Percentiles rank a stretch among this genome's conserved stretches.
These are phyloP conservation scores for Vigna trinervia DNA, from an alignment of 306 rosid species.

Conservation along the genomic window DNA sequence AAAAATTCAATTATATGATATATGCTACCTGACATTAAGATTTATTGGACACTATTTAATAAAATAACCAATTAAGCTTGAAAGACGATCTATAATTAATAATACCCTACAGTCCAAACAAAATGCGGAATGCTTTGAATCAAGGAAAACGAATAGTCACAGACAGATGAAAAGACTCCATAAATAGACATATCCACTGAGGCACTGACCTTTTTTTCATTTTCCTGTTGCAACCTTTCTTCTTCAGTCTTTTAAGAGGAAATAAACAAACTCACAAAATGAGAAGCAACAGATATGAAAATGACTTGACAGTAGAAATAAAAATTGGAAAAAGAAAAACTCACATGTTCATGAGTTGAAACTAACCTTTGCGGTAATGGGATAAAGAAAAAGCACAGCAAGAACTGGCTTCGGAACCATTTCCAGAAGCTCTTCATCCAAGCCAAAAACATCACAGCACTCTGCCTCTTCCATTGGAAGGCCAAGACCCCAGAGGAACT, in stretches of 20 bases:
- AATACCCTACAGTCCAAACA: background rate
- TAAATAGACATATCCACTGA: constrained; percentile 33
- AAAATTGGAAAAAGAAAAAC: background rate
- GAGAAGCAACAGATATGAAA: constrained; percentile 31
- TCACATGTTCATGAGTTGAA: background rate
- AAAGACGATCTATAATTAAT: background rate
- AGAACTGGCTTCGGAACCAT: constrained; percentile 98
- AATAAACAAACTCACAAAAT: constrained; percentile 28
- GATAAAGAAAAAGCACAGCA: constrained; percentile 94
- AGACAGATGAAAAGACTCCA: constrained; percentile 21
- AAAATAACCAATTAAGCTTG: constrained; percentile 18
- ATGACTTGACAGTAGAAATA: background rate
- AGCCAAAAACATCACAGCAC: constrained; percentile 89
- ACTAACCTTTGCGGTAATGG: constrained; percentile 73
- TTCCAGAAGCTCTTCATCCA: constrained; percentile 85
- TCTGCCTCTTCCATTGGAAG: constrained; percentile 72
- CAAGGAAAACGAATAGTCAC: constrained; percentile 2
- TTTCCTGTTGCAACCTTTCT: constrained; percentile 76
- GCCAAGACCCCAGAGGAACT: constrained; percentile 95
- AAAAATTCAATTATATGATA: constrained; percentile 1
- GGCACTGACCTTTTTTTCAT: constrained; percentile 60
- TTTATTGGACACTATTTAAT: constrained; percentile 10
- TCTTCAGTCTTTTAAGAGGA: constrained; percentile 73
- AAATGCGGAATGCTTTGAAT: background rate
- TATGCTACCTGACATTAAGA: constrained; percentile 16